A percentile compares a stretch with the other conserved stretches of the same genome.
Conservation (phyloP, 305 asterid species). For the Withania somnifera region DNA sequence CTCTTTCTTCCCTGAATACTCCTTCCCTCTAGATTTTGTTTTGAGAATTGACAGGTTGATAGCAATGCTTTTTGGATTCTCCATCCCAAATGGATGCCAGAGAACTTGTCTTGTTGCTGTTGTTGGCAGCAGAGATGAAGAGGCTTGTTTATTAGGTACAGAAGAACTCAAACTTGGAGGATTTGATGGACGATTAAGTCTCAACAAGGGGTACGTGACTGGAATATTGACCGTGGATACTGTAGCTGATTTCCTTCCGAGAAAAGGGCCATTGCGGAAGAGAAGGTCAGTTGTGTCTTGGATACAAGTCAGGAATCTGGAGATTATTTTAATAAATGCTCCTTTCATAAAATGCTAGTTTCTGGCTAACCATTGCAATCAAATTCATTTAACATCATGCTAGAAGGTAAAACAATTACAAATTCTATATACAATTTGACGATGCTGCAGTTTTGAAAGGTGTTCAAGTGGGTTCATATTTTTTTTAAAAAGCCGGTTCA, state of each 20-base stretch:
- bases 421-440: neutral
- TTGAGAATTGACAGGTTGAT: conserved; percentile 70
- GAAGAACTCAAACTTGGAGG: conserved; percentile 54
- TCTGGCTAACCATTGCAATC: neutral
- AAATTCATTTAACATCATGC: neutral
- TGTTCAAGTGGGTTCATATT: neutral
- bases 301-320: neutral
- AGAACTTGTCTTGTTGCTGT: conserved; percentile 86
- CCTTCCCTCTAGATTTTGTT: conserved; percentile 77
- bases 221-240: conserved; percentile 89
- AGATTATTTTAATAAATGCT: neutral
- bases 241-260: conserved; percentile 85
- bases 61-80: conserved; percentile 82
- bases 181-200: conserved; percentile 53
- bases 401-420: neutral
- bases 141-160: conserved; percentile 30
- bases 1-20: conserved; percentile 72
- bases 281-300: conserved; percentile 43
- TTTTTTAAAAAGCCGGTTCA: neutral
- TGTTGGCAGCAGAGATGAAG: conserved; percentile 34
- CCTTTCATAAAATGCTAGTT: neutral
- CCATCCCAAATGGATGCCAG: conserved; percentile 71
- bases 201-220: conserved; percentile 61
- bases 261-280: conserved; percentile 68
- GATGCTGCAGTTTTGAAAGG: neutral